A percentile compares a stretch with the other conserved stretches of the same genome.
Evolutionary conservation across 345 rosid genomes (phyloP).

Genomic region (Bruguiera sexangula): DNA sequence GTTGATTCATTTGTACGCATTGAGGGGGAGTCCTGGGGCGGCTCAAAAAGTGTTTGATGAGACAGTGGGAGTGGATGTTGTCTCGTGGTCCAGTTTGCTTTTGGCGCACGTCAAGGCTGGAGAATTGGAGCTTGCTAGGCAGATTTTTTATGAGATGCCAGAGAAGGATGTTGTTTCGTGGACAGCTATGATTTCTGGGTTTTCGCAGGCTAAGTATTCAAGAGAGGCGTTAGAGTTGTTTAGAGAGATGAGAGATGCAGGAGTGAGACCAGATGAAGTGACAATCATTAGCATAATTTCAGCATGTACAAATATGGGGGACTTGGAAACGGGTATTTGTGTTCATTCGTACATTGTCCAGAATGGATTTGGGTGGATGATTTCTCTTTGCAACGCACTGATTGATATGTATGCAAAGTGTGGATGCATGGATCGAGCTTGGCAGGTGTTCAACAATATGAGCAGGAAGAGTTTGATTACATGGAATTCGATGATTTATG

Average conservation of each 20-base stretch:
- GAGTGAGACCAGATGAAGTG: constrained; percentile 27
- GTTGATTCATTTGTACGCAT: constrained; percentile 32
- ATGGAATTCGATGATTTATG: constrained; percentile 38
- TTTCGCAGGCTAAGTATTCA: constrained; percentile 16
- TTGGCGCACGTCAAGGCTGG: constrained; percentile 19
- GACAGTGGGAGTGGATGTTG: constrained; percentile 22
- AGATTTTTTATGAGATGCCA: constrained; percentile 31
- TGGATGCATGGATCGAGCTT: constrained; percentile 27
- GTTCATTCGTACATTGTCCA: constrained; percentile 28
- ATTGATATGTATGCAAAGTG: constrained; percentile 38
- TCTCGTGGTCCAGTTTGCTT: constrained; percentile 32
- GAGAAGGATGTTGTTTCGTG: constrained; percentile 30
- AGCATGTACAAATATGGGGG: constrained; percentile 20
- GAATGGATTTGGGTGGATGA: constrained; percentile 32
- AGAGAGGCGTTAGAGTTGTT: constrained; percentile 25
- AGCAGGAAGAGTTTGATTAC: constrained; percentile 30
- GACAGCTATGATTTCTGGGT: constrained; percentile 30
- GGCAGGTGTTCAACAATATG: constrained; percentile 32
- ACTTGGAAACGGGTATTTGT: constrained; percentile 16
- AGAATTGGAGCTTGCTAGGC: constrained; percentile 24
- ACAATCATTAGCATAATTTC: constrained; percentile 28
- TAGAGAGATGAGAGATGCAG: constrained; percentile 13
- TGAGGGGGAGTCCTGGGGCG: constrained; percentile 11
- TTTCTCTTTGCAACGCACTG: constrained; percentile 36
- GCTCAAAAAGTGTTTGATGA: constrained; percentile 22